Evolutionary conservation across 2,329 filamentous ascomycete species (phyloP), one percentile per base, ranked within the genome.

Genomic region (Cytospora piceicola): DNA sequence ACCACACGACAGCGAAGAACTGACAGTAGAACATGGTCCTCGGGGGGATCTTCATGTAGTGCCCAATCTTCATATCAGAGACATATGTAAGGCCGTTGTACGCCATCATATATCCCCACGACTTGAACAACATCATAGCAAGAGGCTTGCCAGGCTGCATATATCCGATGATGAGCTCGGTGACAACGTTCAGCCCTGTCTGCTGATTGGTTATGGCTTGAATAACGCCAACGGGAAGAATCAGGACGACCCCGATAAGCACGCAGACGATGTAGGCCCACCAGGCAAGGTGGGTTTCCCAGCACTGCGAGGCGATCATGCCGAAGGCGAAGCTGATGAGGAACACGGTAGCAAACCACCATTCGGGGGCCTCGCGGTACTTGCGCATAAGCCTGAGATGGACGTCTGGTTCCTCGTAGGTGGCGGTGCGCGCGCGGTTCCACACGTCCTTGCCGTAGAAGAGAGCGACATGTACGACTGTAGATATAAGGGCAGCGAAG

Each of bases 341-440:
- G 27, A 82, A 79, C n/a, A 84, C 75, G 8, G 67, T 68, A 0
- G 73, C 70, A 67, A 86, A 88, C 85, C 85, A 88, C 83, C 83
- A 88, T 46, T 82, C 73, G 0, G 86, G 86, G 0, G 81, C 82
- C 42, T 83, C 77, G 66, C 80, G 79, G 72, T 87, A 89, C 64
- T 81, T 83, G 39, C 76, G 72, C 85, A 88, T 88, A 61, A 88
- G 77, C 65, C 80, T 80, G 57, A 78, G 74, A 69, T 87, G 85
- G 5, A 86, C 73, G 70, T 86, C 84, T 20, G 77, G 75, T 62
- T 83, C 80, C 24, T 84, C 75, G 53, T 74, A 73, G 34, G 73
- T 72, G 24, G 73, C 73, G 52, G 72, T 72, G 53, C 70, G 70
- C 30, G 73, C 72, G 20, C 77, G 75, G n/a, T 27, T 17, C 64